Percentiles rank a stretch among this genome's conserved stretches.
These are phyloP conservation scores for Fusarium sp. DNA, from an alignment of 2,329 filamentous ascomycete genomes.

Conservation along the genomic window DNA sequence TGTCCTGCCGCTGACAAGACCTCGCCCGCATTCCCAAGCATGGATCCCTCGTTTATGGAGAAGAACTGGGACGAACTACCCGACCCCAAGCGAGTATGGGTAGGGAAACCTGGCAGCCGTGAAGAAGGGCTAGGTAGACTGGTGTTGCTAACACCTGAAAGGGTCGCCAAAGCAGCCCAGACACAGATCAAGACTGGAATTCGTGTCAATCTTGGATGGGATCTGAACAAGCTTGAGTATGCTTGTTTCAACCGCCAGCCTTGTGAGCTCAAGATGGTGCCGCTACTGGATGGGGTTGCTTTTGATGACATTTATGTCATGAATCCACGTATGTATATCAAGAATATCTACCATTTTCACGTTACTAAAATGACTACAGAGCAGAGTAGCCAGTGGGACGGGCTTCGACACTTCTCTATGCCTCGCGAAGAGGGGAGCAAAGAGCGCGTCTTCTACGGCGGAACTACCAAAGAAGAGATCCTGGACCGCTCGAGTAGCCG, in stretches of 20 bases:
- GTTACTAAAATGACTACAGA: conserved; percentile 32
- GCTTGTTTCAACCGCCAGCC: conserved; percentile 62
- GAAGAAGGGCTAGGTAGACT: conserved; percentile 64
- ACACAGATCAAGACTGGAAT: conserved; percentile 61
- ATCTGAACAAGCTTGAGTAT: conserved; percentile 63
- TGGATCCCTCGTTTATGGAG: conserved; percentile 30
- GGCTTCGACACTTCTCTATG: conserved; percentile 59
- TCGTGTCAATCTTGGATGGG: conserved; percentile 63
- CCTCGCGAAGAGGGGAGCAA: conserved; percentile 48
- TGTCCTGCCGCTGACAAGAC: not conserved
- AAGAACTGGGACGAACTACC: conserved; percentile 49
- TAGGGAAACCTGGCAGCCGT: conserved; percentile 53
- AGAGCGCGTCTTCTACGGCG: conserved; percentile 59
- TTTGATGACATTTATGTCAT: conserved; percentile 61
- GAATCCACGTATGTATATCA: conserved; percentile 51
- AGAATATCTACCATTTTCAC: not conserved
- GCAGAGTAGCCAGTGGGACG: conserved; percentile 62
- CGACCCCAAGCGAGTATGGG: conserved; percentile 59
- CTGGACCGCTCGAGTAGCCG: conserved; percentile 53
- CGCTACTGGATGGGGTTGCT: conserved; percentile 56
- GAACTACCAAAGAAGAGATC: conserved; percentile 57
- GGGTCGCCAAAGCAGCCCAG: conserved; percentile 56
- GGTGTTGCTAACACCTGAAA: conserved; percentile 61
- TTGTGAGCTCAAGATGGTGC: conserved; percentile 60
- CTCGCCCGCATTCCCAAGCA: not conserved